These are phyloP conservation scores for Talaromyces sp. DNA, from an alignment of 2,329 filamentous ascomycete genomes.

Conservation along the genomic window DNA sequence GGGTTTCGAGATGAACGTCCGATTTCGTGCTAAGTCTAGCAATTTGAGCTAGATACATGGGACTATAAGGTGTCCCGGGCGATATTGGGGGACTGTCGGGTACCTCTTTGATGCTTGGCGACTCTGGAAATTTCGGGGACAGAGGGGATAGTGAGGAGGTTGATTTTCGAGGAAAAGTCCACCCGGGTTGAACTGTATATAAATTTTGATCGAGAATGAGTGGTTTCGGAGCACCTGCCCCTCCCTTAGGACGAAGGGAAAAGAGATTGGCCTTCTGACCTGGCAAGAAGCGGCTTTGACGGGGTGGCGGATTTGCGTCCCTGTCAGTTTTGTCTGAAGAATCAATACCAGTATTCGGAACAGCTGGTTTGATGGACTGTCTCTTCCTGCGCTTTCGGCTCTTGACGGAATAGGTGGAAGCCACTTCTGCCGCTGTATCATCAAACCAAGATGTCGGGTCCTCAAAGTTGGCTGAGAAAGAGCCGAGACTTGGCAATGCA, in stretches of 20 bases:
- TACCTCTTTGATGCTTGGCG: neutral
- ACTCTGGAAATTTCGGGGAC: neutral
- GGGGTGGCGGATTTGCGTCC: neutral
- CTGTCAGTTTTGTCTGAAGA: neutral
- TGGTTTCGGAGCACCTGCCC: neutral
- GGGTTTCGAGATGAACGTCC: neutral
- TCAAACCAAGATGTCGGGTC: slow-evolving; percentile 1
- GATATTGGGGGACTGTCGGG: neutral
- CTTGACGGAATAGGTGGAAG: slow-evolving; percentile 6
- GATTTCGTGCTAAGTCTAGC: neutral
- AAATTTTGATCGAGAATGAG: neutral
- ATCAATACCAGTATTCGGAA: neutral
- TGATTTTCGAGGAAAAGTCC: neutral
- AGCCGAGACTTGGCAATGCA: slow-evolving; percentile 19
- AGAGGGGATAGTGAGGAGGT: neutral
- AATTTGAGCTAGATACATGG: neutral
- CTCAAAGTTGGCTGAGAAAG: neutral
- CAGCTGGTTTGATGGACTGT: neutral
- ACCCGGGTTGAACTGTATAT: neutral
- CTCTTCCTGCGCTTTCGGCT: slow-evolving; percentile 7
- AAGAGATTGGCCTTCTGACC: slow-evolving; percentile 5
- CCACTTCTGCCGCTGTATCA: slow-evolving; percentile 7
- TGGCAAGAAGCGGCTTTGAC: slow-evolving; percentile 5
- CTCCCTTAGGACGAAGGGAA: slow-evolving; percentile 4
- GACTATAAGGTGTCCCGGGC: neutral